These are phyloP conservation scores for Flaveria sonorensis DNA, from an alignment of 129 eudicot species.

Conservation along the genomic window DNA sequence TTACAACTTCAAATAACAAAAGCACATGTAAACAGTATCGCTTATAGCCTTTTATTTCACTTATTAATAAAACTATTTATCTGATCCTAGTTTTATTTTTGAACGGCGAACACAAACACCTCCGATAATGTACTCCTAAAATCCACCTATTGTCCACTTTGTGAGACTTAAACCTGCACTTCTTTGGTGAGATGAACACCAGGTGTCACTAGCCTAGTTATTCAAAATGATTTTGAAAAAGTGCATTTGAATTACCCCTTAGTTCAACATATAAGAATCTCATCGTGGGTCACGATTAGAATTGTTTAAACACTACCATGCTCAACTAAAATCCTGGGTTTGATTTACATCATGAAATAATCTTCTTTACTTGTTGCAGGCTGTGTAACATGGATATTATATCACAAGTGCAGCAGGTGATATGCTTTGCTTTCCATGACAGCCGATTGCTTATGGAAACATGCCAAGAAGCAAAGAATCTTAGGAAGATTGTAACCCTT, in stretches of 20 bases:
- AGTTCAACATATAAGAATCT: not conserved
- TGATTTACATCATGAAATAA: not conserved
- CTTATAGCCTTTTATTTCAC: too few relatives aligned
- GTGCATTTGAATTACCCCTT: not conserved
- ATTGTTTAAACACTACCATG: not conserved
- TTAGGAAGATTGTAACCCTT: slow-evolving; percentile 93
- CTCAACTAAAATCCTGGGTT: not conserved
- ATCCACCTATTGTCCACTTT: too few relatives aligned
- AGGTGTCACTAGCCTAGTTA: not conserved
- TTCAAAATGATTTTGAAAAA: not conserved
- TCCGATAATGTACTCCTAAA: too few relatives aligned
- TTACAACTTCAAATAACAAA: slow-evolving; percentile 9
- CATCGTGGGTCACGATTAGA: not conserved
- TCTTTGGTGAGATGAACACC: too few relatives aligned
- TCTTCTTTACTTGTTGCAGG: slow-evolving; percentile 51
- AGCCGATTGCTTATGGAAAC: slow-evolving; percentile 98
- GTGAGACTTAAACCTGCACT: too few relatives aligned
- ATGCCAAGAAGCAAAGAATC: slow-evolving; percentile 96
- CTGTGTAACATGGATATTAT: slow-evolving; percentile 98
- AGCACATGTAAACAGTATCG: not conserved
- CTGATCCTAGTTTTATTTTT: not conserved
- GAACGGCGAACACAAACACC: too few relatives aligned
- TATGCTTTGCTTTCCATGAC: slow-evolving; percentile 96
- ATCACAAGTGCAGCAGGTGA: slow-evolving; percentile 96
- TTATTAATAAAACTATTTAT: too few relatives aligned